phyloP scores from a whole-genome alignment of 148 eudicot genomes.

The Beta vulgaris region DNA sequence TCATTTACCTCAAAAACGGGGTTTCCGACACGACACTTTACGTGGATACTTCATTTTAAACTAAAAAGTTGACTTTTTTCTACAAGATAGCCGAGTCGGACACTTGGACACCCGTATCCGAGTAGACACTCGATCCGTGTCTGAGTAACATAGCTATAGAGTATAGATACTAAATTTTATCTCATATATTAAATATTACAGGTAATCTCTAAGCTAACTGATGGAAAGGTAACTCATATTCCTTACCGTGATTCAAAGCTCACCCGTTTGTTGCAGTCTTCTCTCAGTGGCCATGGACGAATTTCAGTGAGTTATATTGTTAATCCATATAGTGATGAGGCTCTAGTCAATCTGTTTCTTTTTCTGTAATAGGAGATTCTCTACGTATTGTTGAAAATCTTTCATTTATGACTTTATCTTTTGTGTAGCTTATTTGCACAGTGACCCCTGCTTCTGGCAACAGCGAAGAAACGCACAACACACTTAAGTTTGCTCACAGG shows the following conservation, averaged over 20 bases:
- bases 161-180: too few species aligned
- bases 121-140: too few species aligned
- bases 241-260: conserved; percentile 83
- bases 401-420: not conserved
- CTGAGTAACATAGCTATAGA: too few species aligned
- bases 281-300: conserved; percentile 77
- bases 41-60: too few species aligned
- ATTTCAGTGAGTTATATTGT: conserved; percentile 55
- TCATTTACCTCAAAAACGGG: too few species aligned
- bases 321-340: not conserved
- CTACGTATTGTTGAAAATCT: not conserved
- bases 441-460: conserved; percentile 83
- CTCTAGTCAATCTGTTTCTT: not conserved
- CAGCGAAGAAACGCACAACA: conserved; percentile 81
- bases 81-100: too few species aligned
- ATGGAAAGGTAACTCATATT: conserved; percentile 68
- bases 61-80: too few species aligned
- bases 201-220: conserved; percentile 76
- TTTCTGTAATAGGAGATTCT: too few species aligned
- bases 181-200: too few species aligned
- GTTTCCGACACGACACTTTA: too few species aligned
- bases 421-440: conserved; percentile 74
- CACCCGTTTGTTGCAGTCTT: conserved; percentile 72
- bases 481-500: conserved; percentile 74
- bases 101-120: too few species aligned